Percentiles rank a stretch among this genome's conserved stretches.
These are phyloP conservation scores for Cutaneotrichosporon sp. DNA, from an alignment of 1,284 basidiomycete genomes.

Conservation along the genomic window DNA sequence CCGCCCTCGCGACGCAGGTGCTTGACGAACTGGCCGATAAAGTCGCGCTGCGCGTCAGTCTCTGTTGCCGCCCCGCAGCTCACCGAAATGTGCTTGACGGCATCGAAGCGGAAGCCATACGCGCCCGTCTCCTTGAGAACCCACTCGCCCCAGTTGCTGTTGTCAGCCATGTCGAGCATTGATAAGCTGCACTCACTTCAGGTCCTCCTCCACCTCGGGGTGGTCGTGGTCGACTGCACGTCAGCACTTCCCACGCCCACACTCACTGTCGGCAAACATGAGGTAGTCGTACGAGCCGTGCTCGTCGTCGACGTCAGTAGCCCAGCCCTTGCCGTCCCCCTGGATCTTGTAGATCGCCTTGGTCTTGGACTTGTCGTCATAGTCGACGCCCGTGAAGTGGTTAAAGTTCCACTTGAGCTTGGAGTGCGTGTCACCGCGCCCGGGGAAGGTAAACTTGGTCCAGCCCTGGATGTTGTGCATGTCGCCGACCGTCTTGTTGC, in stretches of 20 bases:
- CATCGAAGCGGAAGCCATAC: conserved; percentile 81
- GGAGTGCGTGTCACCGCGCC: conserved; percentile 67
- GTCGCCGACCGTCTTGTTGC: conserved; percentile 61
- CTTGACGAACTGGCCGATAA: conserved; percentile 61
- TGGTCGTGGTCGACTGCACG: conserved; percentile 74
- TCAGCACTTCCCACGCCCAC: not conserved
- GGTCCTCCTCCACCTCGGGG: conserved; percentile 63
- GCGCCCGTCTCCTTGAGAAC: conserved; percentile 72
- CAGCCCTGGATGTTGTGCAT: conserved; percentile 76
- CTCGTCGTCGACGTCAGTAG: conserved; percentile 55
- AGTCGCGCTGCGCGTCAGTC: conserved; percentile 38
- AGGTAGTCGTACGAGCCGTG: conserved; percentile 57
- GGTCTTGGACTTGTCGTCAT: conserved; percentile 69
- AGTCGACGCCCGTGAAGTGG: conserved; percentile 74
- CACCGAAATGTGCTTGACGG: conserved; percentile 66
- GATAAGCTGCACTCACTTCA: conserved; percentile 36
- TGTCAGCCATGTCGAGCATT: conserved; percentile 28
- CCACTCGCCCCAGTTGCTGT: conserved; percentile 61
- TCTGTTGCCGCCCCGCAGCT: conserved; percentile 8
- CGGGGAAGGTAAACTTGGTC: conserved; percentile 81
- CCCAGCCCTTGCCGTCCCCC: conserved; percentile 61
- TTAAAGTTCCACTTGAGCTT: conserved; percentile 59
- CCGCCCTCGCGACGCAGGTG: conserved; percentile 56
- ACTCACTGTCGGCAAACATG: conserved; percentile 46
- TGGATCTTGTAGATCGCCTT: conserved; percentile 64